A percentile compares a stretch with the other conserved stretches of the same genome.
phyloP scores from a whole-genome alignment of 805 yeast species.

The Lachancea cidri region DNA sequence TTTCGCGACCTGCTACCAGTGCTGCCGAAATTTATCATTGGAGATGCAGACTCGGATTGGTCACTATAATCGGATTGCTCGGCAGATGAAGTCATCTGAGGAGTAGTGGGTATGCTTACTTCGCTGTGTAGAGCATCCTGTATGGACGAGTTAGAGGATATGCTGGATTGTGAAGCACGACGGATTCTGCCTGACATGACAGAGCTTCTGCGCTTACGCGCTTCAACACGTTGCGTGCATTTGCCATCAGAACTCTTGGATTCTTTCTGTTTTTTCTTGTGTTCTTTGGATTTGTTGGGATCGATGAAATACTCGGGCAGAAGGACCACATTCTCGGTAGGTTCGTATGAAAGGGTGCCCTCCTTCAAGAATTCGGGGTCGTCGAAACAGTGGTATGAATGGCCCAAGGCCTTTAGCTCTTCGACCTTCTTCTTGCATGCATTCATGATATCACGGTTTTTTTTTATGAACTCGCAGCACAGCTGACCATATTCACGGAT shows the following conservation, averaged over 20 bases:
- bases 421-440: conserved; percentile 17
- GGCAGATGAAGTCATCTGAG: conserved; percentile 6
- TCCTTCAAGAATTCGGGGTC: conserved; percentile 18
- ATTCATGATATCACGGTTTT: conserved; percentile 20
- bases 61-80: background rate
- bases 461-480: conserved; percentile 58
- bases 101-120: conserved; percentile 5
- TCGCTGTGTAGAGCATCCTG: conserved; percentile 14
- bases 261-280: conserved; percentile 18
- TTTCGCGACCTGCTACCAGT: conserved; percentile 1
- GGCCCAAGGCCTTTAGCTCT: conserved; percentile 10
- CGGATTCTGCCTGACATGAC: conserved; percentile 22
- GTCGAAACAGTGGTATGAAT: conserved; percentile 17
- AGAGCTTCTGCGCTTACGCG: conserved; percentile 21
- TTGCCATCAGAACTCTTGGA: conserved; percentile 8
- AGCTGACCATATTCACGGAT: conserved; percentile 87
- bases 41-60: conserved; percentile 6
- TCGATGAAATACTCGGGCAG: conserved; percentile 23
- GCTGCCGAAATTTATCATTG: background rate
- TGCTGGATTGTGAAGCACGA: conserved; percentile 18
- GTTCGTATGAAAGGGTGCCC: conserved; percentile 17
- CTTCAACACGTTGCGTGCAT: conserved; percentile 12
- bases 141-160: conserved; percentile 18
- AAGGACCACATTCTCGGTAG: conserved; percentile 20
- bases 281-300: conserved; percentile 23